Base-by-base conservation (phyloP, 2,329 filamentous ascomycete genomes). In the Colletotrichum caudatum region DNA sequence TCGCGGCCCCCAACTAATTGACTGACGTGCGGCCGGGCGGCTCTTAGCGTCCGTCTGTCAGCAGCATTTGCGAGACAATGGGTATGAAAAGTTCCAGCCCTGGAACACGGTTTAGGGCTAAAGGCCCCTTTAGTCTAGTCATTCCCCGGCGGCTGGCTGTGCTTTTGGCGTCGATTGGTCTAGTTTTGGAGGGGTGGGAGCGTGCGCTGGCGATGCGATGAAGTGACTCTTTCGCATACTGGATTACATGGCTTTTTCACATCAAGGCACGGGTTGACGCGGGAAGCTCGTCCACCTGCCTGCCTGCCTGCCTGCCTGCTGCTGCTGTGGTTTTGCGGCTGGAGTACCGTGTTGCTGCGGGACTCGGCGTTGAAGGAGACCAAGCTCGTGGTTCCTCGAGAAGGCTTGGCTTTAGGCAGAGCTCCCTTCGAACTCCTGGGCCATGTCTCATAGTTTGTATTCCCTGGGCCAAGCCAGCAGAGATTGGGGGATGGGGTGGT, bases 1-100 rank as follows among this genome's bases (percentile, higher is more conserved):
- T 26, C 8, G 44, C 33, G n/a, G 23, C 11, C 39, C 16, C 46
- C 53, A 44, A 44, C 37, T 39, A 35, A 11, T 20, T 26, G 61
- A 37, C 29, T 33, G 41, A 11, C 20, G 37, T 11, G 37, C 29
- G 46, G 69, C 64, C 64, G 37, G 33, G 62, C 51, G 65, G 44
- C 29, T 48, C 26, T 8, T 68, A 23, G 26, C 23, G 64, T 23
- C 54, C 12, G 11, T 12, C 51, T 18, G n/a, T 57, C 54, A 12
- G 12, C n/a, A 26, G 26, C 29, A 9, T 8, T 14, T 8, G 39
- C 26, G 29, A 71, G 68, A 71, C 68, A 63, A 16, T 9, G 29
- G 16, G 20, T 58, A 54, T 66, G 46, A 23, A 54, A 26, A 26
- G 26, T 18, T n/a, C 14, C 8, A 4, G 29, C 58, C 48, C 33